Evolutionary conservation across 164 flowering plant genomes (phyloP).

Genomic region (Stephania cephalantha): DNA sequence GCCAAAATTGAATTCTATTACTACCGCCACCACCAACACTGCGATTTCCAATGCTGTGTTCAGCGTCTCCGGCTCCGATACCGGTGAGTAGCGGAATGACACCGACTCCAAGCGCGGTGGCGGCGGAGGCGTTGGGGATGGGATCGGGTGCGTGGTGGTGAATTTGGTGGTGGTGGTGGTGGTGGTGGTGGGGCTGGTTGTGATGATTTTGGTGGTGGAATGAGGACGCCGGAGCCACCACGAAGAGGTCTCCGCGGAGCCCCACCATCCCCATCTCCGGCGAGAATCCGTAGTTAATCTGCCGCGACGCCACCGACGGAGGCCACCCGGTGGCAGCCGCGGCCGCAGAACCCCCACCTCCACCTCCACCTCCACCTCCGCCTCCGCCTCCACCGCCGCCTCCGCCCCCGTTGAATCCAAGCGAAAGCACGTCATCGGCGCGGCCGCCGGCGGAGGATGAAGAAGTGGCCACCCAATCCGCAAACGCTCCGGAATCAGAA

Average conservation of each 20-base stretch:
- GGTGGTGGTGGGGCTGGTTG: slow-evolving; percentile 19
- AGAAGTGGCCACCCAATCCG: slow-evolving; percentile 56
- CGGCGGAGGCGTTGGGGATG: slow-evolving; percentile 23
- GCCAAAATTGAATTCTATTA: slow-evolving; percentile 37
- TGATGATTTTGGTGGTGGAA: slow-evolving; percentile 34
- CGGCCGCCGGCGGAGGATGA: slow-evolving; percentile 45
- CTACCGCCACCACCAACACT: neutral
- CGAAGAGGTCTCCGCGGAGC: slow-evolving; percentile 54
- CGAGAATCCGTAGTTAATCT: slow-evolving; percentile 42
- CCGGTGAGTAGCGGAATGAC: slow-evolving; percentile 58
- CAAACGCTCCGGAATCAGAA: slow-evolving; percentile 68
- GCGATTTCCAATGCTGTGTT: neutral
- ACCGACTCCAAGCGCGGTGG: slow-evolving; percentile 43
- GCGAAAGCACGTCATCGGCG: slow-evolving; percentile 53
- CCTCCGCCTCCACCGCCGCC: slow-evolving; percentile 26
- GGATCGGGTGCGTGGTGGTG: slow-evolving; percentile 16
- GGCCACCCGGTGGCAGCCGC: slow-evolving; percentile 16
- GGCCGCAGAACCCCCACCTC: slow-evolving; percentile 8
- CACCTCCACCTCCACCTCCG: slow-evolving; percentile 4
- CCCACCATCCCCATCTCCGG: slow-evolving; percentile 79
- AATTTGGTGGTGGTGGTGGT: slow-evolving; percentile 16
- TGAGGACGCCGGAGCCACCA: slow-evolving; percentile 58
- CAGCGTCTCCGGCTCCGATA: slow-evolving; percentile 20
- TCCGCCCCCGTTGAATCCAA: slow-evolving; percentile 67
- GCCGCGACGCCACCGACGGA: slow-evolving; percentile 26